Evolutionary conservation across 2,329 filamentous ascomycete species (phyloP).

Genomic region (Colletotrichum caudatum): DNA sequence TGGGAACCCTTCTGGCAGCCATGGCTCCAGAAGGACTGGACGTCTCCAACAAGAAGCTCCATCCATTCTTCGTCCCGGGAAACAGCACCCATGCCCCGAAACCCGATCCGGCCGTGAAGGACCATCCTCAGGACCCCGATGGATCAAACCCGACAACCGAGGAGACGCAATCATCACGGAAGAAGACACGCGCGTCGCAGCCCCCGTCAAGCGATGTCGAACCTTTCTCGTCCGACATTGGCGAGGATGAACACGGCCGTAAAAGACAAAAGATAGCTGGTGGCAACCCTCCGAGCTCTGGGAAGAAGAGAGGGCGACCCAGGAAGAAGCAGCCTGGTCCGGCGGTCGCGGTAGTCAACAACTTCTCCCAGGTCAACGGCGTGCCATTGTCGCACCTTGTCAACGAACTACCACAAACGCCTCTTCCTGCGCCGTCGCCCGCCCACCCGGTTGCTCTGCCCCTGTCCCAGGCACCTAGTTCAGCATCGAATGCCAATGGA

Average conservation of each 20-base stretch:
- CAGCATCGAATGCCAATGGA: neutral
- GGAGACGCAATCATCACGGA: conserved; percentile 1
- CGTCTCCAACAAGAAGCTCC: conserved; percentile 60
- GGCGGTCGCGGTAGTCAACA: conserved; percentile 44
- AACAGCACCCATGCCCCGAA: conserved; percentile 13
- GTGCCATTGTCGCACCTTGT: conserved; percentile 1
- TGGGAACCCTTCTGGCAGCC: conserved; percentile 58
- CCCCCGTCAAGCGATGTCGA: conserved; percentile 31
- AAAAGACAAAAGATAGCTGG: conserved; percentile 47
- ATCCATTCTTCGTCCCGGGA: conserved; percentile 64
- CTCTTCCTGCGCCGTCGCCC: neutral
- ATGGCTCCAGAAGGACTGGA: conserved; percentile 59
- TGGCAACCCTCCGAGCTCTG: conserved; percentile 39
- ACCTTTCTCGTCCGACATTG: conserved; percentile 24
- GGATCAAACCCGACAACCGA: neutral
- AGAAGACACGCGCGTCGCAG: conserved; percentile 15
- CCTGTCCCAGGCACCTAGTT: neutral
- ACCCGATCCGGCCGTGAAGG: conserved; percentile 3
- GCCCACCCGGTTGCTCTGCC: neutral
- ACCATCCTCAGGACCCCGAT: neutral
- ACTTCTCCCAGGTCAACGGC: conserved; percentile 41
- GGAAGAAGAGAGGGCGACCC: conserved; percentile 43
- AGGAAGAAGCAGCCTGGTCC: conserved; percentile 46
- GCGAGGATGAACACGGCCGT: conserved; percentile 37
- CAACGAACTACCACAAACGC: conserved; percentile 14